Evolutionary conservation across 345 rosid species (phyloP).

Genomic region (Pugionium dolabratum): DNA sequence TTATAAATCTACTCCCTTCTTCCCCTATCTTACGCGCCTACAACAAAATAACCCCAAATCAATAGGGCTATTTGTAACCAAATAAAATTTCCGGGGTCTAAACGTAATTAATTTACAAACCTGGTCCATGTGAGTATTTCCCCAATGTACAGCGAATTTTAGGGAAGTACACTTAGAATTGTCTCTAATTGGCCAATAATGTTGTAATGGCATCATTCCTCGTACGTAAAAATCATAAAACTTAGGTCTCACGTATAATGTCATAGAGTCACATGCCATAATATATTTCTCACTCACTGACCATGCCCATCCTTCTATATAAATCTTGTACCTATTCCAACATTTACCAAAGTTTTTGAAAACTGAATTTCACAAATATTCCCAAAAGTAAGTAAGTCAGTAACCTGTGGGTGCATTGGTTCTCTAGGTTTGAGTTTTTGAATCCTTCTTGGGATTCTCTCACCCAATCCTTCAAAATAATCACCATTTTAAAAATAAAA

Average conservation of each 20-base stretch:
- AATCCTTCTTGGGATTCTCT: conserved; percentile 45
- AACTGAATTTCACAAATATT: background rate
- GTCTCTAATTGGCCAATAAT: conserved; percentile 76
- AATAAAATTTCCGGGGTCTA: background rate
- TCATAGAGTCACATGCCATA: conserved; percentile 72
- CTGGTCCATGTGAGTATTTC: conserved; percentile 46
- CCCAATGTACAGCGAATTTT: conserved; percentile 80
- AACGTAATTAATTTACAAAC: background rate
- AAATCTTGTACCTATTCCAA: conserved; percentile 66
- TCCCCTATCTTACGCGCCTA: conserved; percentile 68
- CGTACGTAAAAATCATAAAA: conserved; percentile 65
- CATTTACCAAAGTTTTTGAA: background rate
- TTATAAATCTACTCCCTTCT: conserved; percentile 53
- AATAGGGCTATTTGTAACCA: conserved; percentile 1
- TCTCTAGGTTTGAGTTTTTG: conserved; percentile 52
- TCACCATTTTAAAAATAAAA: background rate
- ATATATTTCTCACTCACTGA: conserved; percentile 83
- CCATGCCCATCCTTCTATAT: conserved; percentile 77
- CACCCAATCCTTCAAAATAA: conserved; percentile 52
- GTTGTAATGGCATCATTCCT: conserved; percentile 66
- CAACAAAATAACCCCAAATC: background rate
- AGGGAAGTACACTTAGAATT: conserved; percentile 54
- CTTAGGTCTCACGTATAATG: conserved; percentile 48
- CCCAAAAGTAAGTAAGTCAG: background rate
- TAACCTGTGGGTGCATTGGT: conserved; percentile 69